Percentiles rank a stretch among this genome's conserved stretches.
phyloP scores from a whole-genome alignment of 2,329 filamentous ascomycete genomes.

The Pezicula radicicola region DNA sequence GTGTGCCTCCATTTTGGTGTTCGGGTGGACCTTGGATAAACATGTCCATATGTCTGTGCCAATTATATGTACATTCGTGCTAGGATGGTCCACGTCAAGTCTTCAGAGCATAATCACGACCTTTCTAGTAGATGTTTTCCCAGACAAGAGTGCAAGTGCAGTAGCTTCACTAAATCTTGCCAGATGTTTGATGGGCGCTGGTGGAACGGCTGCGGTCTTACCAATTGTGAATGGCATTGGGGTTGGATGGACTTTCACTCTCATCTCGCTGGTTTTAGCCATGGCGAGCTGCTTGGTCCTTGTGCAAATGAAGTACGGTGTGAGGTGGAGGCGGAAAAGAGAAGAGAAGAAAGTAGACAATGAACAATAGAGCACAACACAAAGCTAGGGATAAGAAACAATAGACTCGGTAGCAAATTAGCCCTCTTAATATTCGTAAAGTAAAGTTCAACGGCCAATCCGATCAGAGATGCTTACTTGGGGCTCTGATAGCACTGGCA shows the following conservation, averaged over 20 bases:
- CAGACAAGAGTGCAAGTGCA: constrained; percentile 27
- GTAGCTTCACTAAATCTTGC: constrained; percentile 33
- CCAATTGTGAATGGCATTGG: constrained; percentile 24
- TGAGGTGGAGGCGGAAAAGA: constrained; percentile 35
- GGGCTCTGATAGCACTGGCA: no score
- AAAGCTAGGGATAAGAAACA: no score
- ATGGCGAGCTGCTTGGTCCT: constrained; percentile 34
- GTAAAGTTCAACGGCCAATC: no score
- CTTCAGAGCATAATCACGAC: constrained; percentile 30
- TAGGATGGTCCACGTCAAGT: constrained; percentile 31
- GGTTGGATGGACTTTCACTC: constrained; percentile 22
- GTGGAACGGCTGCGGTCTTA: constrained; percentile 23
- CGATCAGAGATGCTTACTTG: no score
- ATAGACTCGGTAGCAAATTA: no score
- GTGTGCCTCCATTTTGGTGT: constrained; percentile 30
- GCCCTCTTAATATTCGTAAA: no score
- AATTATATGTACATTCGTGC: constrained; percentile 29
- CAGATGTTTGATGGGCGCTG: constrained; percentile 31
- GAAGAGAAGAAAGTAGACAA: constrained; percentile 2
- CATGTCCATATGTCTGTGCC: constrained; percentile 29
- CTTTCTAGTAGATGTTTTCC: constrained; percentile 32
- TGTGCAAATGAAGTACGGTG: constrained; percentile 29
- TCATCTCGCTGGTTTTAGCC: constrained; percentile 30
- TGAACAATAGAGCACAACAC: no score
- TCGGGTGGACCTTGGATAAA: constrained; percentile 31